Conservation (phyloP, 2,329 filamentous ascomycete species). For the Aspergillus brasiliensis region DNA sequence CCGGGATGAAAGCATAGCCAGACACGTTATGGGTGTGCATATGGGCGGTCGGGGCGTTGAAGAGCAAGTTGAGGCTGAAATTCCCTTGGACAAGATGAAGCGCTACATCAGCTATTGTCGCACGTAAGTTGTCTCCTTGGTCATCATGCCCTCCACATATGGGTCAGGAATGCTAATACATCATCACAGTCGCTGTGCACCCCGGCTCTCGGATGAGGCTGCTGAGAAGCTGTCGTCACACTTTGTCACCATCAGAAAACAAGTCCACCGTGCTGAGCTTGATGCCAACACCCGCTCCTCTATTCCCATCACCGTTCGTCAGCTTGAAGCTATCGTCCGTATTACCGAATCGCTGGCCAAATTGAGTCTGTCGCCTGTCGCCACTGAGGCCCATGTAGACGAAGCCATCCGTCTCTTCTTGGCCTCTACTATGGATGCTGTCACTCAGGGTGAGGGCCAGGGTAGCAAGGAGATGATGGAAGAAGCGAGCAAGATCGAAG, state of each 20-base stretch:
- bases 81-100: slow-evolving; percentile 95
- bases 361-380: slow-evolving; percentile 79
- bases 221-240: slow-evolving; percentile 95
- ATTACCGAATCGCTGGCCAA: slow-evolving; percentile 97
- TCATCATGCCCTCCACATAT: background rate
- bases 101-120: slow-evolving; percentile 97
- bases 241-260: slow-evolving; percentile 92
- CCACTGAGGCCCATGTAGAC: slow-evolving; percentile 89
- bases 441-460: slow-evolving; percentile 82
- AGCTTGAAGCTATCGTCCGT: slow-evolving; percentile 94
- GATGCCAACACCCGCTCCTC: slow-evolving; percentile 87
- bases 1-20: slow-evolving; percentile 90
- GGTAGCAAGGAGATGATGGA: slow-evolving; percentile 88
- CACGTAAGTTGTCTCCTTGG: slow-evolving; percentile 60
- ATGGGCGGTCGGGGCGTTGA: slow-evolving; percentile 86
- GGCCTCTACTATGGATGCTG: slow-evolving; percentile 95
- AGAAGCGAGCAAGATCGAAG: slow-evolving; percentile 82
- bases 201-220: slow-evolving; percentile 83
- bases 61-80: slow-evolving; percentile 81
- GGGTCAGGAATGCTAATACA: background rate
- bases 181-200: slow-evolving; percentile 74
- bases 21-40: slow-evolving; percentile 95
- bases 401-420: slow-evolving; percentile 97
- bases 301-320: slow-evolving; percentile 96
- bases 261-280: slow-evolving; percentile 88